Conservation (phyloP, 2,329 filamentous ascomycete genomes). For the Coleophoma eucalyptorum region DNA sequence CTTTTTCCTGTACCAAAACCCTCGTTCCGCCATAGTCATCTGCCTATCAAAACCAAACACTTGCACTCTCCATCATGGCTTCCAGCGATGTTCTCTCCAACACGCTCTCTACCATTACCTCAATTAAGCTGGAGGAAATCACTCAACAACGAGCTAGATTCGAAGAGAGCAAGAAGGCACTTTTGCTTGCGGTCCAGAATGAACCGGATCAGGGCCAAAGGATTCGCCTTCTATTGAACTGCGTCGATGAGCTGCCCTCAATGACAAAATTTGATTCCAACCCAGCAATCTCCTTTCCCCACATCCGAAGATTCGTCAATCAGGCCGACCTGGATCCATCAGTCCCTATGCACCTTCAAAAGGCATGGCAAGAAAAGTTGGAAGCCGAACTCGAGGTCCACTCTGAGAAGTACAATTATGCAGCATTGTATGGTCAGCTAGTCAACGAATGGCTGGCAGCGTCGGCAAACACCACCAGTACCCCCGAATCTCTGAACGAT, state of each 20-base stretch:
- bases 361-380: constrained; percentile 42
- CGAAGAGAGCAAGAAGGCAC: constrained; percentile 37
- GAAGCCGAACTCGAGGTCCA: constrained; percentile 41
- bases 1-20: too few relatives aligned
- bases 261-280: constrained; percentile 23
- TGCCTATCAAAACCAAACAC: too few relatives aligned
- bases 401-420: constrained; percentile 48
- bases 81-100: constrained; percentile 39
- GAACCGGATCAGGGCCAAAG: constrained; percentile 27
- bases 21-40: too few relatives aligned
- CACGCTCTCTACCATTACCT: constrained; percentile 50
- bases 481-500: constrained; percentile 2
- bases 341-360: constrained; percentile 39
- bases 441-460: constrained; percentile 49
- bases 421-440: constrained; percentile 48
- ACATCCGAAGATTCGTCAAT: constrained; percentile 44
- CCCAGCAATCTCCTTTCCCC: constrained; percentile 25
- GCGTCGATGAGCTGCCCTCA: constrained; percentile 28
- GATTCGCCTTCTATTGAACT: constrained; percentile 29
- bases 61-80: constrained; percentile 25
- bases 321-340: constrained; percentile 49
- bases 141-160: constrained; percentile 44
- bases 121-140: constrained; percentile 51
- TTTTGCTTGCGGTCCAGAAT: constrained; percentile 29
- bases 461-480: constrained; percentile 27